phyloP scores from a whole-genome alignment of 2,329 filamentous ascomycete genomes.

The Fusarium sp. region DNA sequence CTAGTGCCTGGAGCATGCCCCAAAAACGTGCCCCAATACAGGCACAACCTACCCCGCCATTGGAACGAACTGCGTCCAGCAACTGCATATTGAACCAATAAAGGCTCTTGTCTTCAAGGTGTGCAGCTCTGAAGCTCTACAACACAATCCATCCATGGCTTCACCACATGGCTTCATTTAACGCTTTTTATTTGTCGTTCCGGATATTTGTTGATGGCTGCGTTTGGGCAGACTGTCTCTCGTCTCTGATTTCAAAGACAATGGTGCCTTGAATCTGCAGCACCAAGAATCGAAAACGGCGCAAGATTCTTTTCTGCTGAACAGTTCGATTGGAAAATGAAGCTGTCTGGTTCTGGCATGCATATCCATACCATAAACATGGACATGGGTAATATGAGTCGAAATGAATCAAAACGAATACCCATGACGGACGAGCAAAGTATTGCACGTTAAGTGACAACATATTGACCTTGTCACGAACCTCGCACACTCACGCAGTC shows the following conservation, averaged over 20 bases:
- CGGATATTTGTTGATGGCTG: not conserved
- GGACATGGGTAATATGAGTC: not conserved
- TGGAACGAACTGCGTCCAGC: conserved; percentile 1
- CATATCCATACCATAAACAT: not conserved
- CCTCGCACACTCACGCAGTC: not conserved
- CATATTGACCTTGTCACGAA: not conserved
- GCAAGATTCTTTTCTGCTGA: not conserved
- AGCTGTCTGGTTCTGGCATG: not conserved
- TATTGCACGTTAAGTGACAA: not conserved
- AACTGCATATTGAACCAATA: conserved; percentile 46
- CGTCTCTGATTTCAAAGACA: not conserved
- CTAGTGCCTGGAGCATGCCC: conserved; percentile 20
- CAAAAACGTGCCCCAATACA: conserved; percentile 38
- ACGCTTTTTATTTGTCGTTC: conserved; percentile 40
- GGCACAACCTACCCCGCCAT: conserved; percentile 34
- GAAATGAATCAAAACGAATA: not conserved
- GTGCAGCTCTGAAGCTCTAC: conserved; percentile 47
- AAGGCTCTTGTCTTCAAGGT: conserved; percentile 39
- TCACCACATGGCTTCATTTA: conserved; percentile 41
- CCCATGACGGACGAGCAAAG: not conserved
- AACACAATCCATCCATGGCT: conserved; percentile 13
- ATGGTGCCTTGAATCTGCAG: not conserved
- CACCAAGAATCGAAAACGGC: not conserved
- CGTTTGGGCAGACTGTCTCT: not conserved
- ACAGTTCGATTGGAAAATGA: not conserved